Evolutionary conservation across 306 rosid genomes (phyloP).

Genomic region (Prosopis cineraria): DNA sequence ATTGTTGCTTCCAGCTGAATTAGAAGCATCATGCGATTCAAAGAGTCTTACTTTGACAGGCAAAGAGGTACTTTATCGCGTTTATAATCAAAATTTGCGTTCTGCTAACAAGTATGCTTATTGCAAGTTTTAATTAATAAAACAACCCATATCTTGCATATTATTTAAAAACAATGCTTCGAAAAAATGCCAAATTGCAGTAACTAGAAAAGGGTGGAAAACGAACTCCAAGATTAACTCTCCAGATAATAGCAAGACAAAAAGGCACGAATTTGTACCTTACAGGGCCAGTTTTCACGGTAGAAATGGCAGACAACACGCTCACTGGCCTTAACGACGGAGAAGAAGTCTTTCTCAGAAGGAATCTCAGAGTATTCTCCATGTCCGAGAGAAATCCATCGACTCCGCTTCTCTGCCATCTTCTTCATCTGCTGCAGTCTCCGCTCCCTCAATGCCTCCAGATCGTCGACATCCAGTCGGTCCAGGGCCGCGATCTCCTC

Average conservation of each 20-base stretch:
- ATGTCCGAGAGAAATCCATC: constrained; percentile 93
- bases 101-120: neutral
- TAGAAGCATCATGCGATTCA: neutral
- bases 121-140: neutral
- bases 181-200: neutral
- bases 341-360: constrained; percentile 87
- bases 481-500: constrained; percentile 88
- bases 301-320: constrained; percentile 98
- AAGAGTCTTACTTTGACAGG: neutral
- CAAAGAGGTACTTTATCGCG: neutral
- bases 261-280: constrained; percentile 44
- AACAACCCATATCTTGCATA: neutral
- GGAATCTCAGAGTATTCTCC: constrained; percentile 80
- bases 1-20: neutral
- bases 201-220: neutral
- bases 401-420: constrained; percentile 92
- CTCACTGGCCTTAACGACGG: constrained; percentile 93
- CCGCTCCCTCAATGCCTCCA: constrained; percentile 87
- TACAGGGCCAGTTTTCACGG: constrained; percentile 99
- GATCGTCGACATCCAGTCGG: constrained; percentile 78
- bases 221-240: neutral
- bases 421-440: constrained; percentile 96
- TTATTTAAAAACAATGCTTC: neutral
- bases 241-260: neutral
- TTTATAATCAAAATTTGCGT: neutral